Evolutionary conservation across 176 grass and related monocot genomes (phyloP).

Genomic region (Poa pratensis): DNA sequence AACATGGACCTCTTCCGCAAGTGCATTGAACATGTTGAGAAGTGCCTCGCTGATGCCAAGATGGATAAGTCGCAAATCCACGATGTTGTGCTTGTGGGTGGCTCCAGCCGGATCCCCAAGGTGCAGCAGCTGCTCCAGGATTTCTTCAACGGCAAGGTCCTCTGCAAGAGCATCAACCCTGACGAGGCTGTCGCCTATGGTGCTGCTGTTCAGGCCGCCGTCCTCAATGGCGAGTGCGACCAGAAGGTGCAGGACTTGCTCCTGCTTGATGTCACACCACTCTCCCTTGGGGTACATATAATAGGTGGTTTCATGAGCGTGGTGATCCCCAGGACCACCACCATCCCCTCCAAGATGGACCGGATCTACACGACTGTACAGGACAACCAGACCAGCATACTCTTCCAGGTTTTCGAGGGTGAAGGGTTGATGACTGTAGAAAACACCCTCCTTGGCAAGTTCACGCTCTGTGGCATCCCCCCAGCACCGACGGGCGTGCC

Average conservation of each 20-base stretch:
- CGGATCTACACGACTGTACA: constrained; percentile 21
- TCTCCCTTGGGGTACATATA: constrained; percentile 54
- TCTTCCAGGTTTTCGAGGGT: constrained; percentile 54
- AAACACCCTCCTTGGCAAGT: constrained; percentile 36
- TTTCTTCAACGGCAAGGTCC: constrained; percentile 63
- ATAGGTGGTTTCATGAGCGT: constrained; percentile 48
- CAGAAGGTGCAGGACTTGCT: constrained; percentile 49
- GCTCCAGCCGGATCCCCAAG: constrained; percentile 74
- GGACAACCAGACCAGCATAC: constrained; percentile 35
- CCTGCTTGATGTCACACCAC: constrained; percentile 61
- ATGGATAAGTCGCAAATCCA: constrained; percentile 37
- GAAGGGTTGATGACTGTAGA: constrained; percentile 32
- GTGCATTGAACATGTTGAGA: constrained; percentile 22
- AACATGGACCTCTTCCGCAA: constrained; percentile 21
- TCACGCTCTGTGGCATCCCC: constrained; percentile 47
- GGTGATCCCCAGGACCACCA: constrained; percentile 63
- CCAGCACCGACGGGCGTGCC: constrained; percentile 39
- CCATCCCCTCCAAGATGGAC: constrained; percentile 52
- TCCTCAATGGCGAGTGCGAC: constrained; percentile 37
- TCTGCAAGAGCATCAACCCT: constrained; percentile 24
- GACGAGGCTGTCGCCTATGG: constrained; percentile 47
- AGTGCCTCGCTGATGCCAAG: constrained; percentile 11
- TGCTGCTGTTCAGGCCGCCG: constrained; percentile 56
- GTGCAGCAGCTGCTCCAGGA: constrained; percentile 90
- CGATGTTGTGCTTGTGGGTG: constrained; percentile 79